Conservation (phyloP, 2,329 filamentous ascomycete species). For the Fusarium brachygibbosum region DNA sequence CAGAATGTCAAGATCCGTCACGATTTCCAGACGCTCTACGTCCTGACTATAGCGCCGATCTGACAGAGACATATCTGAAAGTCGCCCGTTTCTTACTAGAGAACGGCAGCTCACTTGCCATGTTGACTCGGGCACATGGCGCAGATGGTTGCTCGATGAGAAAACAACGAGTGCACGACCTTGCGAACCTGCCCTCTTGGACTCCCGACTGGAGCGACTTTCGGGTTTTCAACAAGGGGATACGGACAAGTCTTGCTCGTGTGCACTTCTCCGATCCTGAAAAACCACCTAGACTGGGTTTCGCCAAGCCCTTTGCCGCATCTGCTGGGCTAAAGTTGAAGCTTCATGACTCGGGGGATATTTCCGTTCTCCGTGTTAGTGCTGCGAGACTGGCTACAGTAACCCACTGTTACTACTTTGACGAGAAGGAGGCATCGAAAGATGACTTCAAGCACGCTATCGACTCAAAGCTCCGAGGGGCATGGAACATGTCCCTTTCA, state of each 20-base stretch:
- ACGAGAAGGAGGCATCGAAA: background rate
- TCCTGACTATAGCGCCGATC: background rate
- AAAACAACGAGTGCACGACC: background rate
- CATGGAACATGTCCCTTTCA: background rate
- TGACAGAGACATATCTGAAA: background rate
- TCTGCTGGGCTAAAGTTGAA: background rate
- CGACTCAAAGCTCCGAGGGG: background rate
- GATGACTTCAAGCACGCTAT: background rate
- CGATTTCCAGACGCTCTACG: background rate
- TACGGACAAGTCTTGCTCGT: conserved; percentile 3
- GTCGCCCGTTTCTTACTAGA: background rate
- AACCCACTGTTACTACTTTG: background rate
- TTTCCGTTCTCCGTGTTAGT: background rate
- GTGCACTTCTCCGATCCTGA: background rate
- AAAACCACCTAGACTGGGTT: background rate
- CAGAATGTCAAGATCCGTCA: background rate
- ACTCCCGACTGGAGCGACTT: conserved; percentile 10
- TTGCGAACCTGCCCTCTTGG: background rate
- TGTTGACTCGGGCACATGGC: background rate
- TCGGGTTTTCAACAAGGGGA: background rate
- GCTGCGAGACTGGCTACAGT: background rate
- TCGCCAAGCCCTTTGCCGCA: background rate
- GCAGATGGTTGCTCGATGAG: background rate
- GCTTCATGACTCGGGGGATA: background rate
- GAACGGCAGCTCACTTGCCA: background rate